Evolutionary conservation across 805 yeast species (phyloP).

Genomic region (Cyberlindnera lachancei): DNA sequence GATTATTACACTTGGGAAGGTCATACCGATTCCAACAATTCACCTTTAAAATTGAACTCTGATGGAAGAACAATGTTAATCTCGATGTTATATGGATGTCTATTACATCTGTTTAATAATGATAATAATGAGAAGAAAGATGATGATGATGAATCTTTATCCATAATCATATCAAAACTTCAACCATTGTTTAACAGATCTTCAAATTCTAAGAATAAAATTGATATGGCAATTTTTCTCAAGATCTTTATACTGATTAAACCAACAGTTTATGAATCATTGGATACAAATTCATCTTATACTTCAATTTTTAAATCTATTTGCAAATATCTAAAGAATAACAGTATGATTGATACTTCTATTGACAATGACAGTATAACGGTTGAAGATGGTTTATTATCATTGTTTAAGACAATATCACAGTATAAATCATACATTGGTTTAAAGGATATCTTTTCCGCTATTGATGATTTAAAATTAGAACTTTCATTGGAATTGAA

Average conservation of each 20-base stretch:
- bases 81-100: slow-evolving; percentile 32
- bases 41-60: slow-evolving; percentile 22
- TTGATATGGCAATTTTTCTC: slow-evolving; percentile 1
- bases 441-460: too few species aligned
- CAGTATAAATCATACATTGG: too few species aligned
- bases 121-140: slow-evolving; percentile 2
- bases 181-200: slow-evolving; percentile 10
- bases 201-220: slow-evolving; percentile 3
- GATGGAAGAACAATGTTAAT: slow-evolving; percentile 25
- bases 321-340: slow-evolving; percentile 16
- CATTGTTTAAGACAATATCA: too few species aligned
- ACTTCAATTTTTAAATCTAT: slow-evolving; percentile 10
- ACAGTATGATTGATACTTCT: too few species aligned
- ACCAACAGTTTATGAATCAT: slow-evolving; percentile 17
- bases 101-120: slow-evolving; percentile 11
- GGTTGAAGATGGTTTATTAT: too few species aligned
- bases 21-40: too few species aligned
- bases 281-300: too few species aligned
- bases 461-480: too few species aligned
- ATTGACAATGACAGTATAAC: too few species aligned
- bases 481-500: too few species aligned
- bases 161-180: slow-evolving; percentile 4
- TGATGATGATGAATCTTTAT: too few species aligned
- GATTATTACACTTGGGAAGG: slow-evolving; percentile 40
- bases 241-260: slow-evolving; percentile 14